A percentile compares a stretch with the other conserved stretches of the same genome.
phyloP scores from a whole-genome alignment of 2,329 filamentous ascomycete species.

The Thielaviopsis punctulata region DNA sequence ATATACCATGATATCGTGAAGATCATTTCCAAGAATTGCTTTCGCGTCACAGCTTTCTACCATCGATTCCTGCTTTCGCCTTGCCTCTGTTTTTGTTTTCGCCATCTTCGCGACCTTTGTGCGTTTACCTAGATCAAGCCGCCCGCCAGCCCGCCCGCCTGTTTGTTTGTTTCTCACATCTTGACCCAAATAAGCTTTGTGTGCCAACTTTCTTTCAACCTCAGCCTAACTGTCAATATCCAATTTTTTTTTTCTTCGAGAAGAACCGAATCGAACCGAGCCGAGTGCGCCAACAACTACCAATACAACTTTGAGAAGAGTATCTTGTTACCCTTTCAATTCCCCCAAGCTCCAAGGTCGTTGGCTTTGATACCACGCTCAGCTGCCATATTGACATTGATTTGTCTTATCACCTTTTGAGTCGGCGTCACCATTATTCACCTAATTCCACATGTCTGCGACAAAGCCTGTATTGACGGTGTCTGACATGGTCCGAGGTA shows the following conservation, averaged over 20 bases:
- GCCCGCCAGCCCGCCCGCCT: too few relatives aligned
- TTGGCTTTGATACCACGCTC: neutral
- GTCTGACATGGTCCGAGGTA: neutral
- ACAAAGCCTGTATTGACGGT: neutral
- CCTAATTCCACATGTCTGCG: neutral
- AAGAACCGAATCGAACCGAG: neutral
- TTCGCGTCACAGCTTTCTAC: too few relatives aligned
- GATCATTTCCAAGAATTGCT: neutral
- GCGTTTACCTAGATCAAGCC: too few relatives aligned
- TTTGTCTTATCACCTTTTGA: neutral
- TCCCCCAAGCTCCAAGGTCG: neutral
- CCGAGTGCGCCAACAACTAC: too few relatives aligned
- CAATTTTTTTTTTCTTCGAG: too few relatives aligned
- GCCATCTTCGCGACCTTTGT: too few relatives aligned
- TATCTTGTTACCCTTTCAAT: neutral
- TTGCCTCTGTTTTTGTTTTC: neutral
- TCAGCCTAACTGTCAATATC: too few relatives aligned
- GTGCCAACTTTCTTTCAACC: too few relatives aligned
- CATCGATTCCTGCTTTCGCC: neutral
- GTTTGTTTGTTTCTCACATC: too few relatives aligned
- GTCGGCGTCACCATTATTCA: neutral
- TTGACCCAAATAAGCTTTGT: too few relatives aligned
- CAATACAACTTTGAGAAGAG: neutral
- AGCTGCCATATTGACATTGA: neutral
- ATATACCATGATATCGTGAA: neutral